phyloP scores from a whole-genome alignment of 495 filamentous ascomycete genomes.

The Daldinia vernicosa region DNA sequence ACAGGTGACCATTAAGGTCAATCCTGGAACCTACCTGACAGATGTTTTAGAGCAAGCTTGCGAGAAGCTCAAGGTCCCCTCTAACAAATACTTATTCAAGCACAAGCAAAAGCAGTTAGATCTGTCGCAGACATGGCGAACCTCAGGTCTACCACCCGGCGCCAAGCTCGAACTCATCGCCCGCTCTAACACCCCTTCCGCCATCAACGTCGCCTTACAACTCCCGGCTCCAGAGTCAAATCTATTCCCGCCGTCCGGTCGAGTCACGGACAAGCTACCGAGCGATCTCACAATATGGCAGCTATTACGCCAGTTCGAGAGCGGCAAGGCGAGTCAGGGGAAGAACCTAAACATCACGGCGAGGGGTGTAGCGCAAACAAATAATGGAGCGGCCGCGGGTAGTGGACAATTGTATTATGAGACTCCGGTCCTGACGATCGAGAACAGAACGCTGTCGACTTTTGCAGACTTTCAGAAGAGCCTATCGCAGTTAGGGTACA shows the following conservation, averaged over 20 bases:
- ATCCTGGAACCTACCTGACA: slow-evolving; percentile 77
- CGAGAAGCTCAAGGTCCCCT: slow-evolving; percentile 72
- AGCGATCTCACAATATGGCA: slow-evolving; percentile 88
- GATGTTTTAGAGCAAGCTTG: slow-evolving; percentile 91
- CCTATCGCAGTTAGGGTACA: slow-evolving; percentile 85
- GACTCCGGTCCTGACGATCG: slow-evolving; percentile 80
- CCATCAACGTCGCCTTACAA: slow-evolving; percentile 86
- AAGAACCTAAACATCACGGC: slow-evolving; percentile 80
- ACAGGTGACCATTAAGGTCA: slow-evolving; percentile 81
- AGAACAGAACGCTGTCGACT: slow-evolving; percentile 77
- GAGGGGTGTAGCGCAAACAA: slow-evolving; percentile 70
- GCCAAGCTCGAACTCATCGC: slow-evolving; percentile 94
- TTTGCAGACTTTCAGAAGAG: slow-evolving; percentile 88
- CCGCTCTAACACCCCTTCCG: slow-evolving; percentile 79
- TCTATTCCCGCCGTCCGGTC: slow-evolving; percentile 61
- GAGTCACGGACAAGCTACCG: slow-evolving; percentile 82
- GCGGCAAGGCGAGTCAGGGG: slow-evolving; percentile 63
- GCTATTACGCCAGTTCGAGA: slow-evolving; percentile 87
- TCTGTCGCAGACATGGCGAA: slow-evolving; percentile 83
- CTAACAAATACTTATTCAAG: slow-evolving; percentile 85
- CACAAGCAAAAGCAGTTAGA: slow-evolving; percentile 87
- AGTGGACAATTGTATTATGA: slow-evolving; percentile 84
- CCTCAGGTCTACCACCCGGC: slow-evolving; percentile 83
- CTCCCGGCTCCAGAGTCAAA: slow-evolving; percentile 72
- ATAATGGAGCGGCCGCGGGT: slow-evolving; percentile 60